Evolutionary conservation across 148 eudicot species (phyloP), one percentile per base, ranked within the genome.

Genomic region (Fagopyrum esculentum): DNA sequence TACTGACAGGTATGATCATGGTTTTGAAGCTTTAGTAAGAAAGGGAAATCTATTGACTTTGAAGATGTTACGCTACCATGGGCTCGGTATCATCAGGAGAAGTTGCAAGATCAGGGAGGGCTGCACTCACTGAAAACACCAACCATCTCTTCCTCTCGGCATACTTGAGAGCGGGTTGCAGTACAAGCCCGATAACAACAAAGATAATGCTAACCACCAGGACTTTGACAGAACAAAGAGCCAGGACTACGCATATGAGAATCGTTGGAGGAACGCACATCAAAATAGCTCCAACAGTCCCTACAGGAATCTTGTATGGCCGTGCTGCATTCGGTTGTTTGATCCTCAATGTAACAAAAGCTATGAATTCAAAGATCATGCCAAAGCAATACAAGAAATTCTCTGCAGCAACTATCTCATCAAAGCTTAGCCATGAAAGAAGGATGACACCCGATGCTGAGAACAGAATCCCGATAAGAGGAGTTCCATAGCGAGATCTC

Each of bases 371-470:
- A 15, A 74, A 57, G 45, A 74, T 54, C 76, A 74, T 74, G 13
- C 76, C 76, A 44, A 74, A 74, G 68, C 76, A 74, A 29, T 74
- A 74, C 76, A 74, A 56, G 76, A 74, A 74, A 45, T 74, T 74
- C 60, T 74, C 76, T 6, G 76, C 76, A 6, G 76, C 76, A 13
- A 74, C 50, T 3, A 74, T 74, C 76, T 74, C 76, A 40, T 74
- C 76, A 9, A 74, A 74, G 64, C 48, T 74, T 13, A 74, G 6
- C 76, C 76, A 74, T 3, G 76, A 74, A n/a, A 74, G 76, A 50
- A 74, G 30, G 12, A 74, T 55, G 10, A 74, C 76, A 57, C 76
- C 76, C 15, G 64, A 52, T 4, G 76, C 76, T 5, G 76, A 74
- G 45, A 74, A 74, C 76, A 74, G 16, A 7, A 74, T 74, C 11